Evolutionary conservation across 2,329 filamentous ascomycete genomes (phyloP).

Genomic region (Ambrosiella beaveri): DNA sequence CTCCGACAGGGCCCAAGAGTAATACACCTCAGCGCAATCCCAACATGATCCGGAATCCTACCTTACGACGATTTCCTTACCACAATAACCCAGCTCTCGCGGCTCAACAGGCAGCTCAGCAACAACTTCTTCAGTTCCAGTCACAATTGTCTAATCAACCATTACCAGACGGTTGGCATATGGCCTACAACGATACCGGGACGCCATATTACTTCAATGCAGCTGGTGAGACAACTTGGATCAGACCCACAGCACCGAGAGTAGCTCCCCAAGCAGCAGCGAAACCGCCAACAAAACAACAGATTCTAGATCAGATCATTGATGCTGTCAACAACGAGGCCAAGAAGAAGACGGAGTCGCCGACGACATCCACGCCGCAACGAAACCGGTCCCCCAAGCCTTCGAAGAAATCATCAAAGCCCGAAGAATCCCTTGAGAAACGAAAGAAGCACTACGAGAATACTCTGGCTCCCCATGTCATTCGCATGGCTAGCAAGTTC

Average conservation of each 20-base stretch:
- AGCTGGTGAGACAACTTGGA: constrained; percentile 65
- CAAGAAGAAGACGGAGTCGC: constrained; percentile 19
- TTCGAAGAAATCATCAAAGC: constrained; percentile 39
- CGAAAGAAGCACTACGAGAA: constrained; percentile 92
- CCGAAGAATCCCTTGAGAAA: constrained; percentile 46
- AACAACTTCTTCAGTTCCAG: background rate
- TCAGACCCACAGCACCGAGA: constrained; percentile 49
- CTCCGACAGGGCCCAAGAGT: constrained; percentile 42
- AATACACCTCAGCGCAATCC: constrained; percentile 36
- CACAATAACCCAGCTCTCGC: constrained; percentile 21
- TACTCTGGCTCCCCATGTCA: constrained; percentile 75
- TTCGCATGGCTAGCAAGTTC: constrained; percentile 73
- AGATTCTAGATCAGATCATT: constrained; percentile 68
- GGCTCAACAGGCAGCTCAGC: background rate
- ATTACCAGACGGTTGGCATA: constrained; percentile 51
- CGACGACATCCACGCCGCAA: constrained; percentile 31
- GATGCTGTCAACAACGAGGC: constrained; percentile 63
- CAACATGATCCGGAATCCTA: background rate
- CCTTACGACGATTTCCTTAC: constrained; percentile 23
- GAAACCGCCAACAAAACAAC: constrained; percentile 44
- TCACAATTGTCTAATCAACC: background rate
- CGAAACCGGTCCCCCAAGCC: constrained; percentile 29
- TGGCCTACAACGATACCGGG: constrained; percentile 52
- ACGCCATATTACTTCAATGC: constrained; percentile 75
- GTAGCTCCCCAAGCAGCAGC: constrained; percentile 44